Evolutionary conservation across 140 eudicot species (phyloP).

Genomic region (Artemisia princeps): DNA sequence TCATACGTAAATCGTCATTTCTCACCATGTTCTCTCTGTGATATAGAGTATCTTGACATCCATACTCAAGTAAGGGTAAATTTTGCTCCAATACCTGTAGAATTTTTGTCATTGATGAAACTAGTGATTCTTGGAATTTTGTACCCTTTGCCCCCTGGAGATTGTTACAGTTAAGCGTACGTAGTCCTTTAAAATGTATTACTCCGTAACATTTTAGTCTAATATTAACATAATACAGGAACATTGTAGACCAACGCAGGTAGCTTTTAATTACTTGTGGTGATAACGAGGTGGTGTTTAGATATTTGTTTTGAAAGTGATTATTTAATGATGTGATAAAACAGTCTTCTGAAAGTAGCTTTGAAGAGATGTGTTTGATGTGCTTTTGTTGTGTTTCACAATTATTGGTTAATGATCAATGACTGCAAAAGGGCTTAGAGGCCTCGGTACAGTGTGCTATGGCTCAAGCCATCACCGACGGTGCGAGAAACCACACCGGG

Average conservation of each 20-base stretch:
- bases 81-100: neutral
- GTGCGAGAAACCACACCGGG: too few species aligned
- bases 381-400: too few species aligned
- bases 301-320: too few species aligned
- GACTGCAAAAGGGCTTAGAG: too few species aligned
- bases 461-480: too few species aligned
- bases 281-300: too few species aligned
- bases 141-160: neutral
- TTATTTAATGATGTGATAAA: too few species aligned
- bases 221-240: neutral
- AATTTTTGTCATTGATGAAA: neutral
- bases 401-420: too few species aligned
- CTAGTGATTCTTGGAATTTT: neutral
- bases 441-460: too few species aligned
- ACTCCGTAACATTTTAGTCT: too few species aligned
- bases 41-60: neutral
- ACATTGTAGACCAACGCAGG: neutral
- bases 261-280: neutral
- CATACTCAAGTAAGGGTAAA: neutral
- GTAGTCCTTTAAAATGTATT: neutral
- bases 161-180: neutral
- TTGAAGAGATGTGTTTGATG: too few species aligned
- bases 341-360: too few species aligned
- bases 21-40: neutral
- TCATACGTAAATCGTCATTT: slow-evolving; percentile 5